Percentiles rank a stretch among this genome's conserved stretches.
Evolutionary conservation across 2,329 filamentous ascomycete genomes (phyloP).

Genomic region (Ophiostoma perfectum): DNA sequence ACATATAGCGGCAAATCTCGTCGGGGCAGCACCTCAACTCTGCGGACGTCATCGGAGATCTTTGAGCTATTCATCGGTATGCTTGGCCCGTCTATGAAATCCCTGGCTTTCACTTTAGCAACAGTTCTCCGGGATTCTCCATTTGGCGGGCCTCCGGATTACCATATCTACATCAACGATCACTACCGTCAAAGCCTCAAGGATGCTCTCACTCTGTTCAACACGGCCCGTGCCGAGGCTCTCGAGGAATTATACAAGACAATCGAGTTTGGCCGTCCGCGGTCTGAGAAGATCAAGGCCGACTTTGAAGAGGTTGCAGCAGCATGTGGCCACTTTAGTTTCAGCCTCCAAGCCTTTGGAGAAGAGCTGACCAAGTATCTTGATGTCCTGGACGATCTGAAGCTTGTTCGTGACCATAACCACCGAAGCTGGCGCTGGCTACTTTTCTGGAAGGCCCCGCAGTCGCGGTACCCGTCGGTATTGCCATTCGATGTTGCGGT

Average conservation of each 20-base stretch:
- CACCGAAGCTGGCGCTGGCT: slow-evolving; percentile 77
- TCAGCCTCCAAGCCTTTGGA: slow-evolving; percentile 82
- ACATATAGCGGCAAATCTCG: slow-evolving; percentile 23
- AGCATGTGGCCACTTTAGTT: slow-evolving; percentile 96
- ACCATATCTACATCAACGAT: slow-evolving; percentile 67
- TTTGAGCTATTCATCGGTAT: slow-evolving; percentile 86
- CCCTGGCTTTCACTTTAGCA: slow-evolving; percentile 82
- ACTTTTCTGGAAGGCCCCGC: slow-evolving; percentile 59
- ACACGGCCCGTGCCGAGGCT: slow-evolving; percentile 66
- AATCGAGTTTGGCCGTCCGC: slow-evolving; percentile 64
- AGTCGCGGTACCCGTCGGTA: slow-evolving; percentile 25
- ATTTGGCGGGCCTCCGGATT: slow-evolving; percentile 63
- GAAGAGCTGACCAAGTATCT: slow-evolving; percentile 83
- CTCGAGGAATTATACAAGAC: slow-evolving; percentile 74
- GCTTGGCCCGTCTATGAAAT: slow-evolving; percentile 92
- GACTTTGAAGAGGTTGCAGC: slow-evolving; percentile 96
- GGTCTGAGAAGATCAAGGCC: slow-evolving; percentile 71
- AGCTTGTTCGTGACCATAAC: slow-evolving; percentile 60
- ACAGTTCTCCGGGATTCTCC: slow-evolving; percentile 84
- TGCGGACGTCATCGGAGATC: slow-evolving; percentile 69
- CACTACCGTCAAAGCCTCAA: slow-evolving; percentile 74
- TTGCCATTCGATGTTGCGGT: slow-evolving; percentile 33
- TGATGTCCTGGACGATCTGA: slow-evolving; percentile 78
- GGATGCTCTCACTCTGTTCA: slow-evolving; percentile 76
- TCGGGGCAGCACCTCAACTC: slow-evolving; percentile 29